phyloP scores from a whole-genome alignment of 805 yeast genomes.

The Starmerella stellata region DNA sequence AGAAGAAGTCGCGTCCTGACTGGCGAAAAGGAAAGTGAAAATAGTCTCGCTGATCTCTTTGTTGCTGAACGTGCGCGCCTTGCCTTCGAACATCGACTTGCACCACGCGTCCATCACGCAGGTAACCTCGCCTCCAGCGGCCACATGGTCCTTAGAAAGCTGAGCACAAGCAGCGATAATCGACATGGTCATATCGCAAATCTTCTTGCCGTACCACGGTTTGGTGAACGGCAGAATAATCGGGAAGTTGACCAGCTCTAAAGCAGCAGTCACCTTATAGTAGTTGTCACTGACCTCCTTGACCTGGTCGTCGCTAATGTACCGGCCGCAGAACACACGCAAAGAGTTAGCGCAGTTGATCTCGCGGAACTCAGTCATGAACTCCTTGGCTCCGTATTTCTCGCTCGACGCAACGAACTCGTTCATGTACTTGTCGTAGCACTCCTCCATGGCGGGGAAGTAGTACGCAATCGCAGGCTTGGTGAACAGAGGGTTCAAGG shows the following conservation, averaged over 20 bases:
- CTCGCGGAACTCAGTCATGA: slow-evolving; percentile 89
- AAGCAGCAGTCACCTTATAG: slow-evolving; percentile 80
- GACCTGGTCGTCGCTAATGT: slow-evolving; percentile 82
- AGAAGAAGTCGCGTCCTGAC: slow-evolving; percentile 95
- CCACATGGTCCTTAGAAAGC: slow-evolving; percentile 65
- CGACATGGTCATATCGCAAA: slow-evolving; percentile 87
- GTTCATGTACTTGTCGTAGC: slow-evolving; percentile 68
- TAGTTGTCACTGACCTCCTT: slow-evolving; percentile 80
- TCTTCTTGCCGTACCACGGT: slow-evolving; percentile 91
- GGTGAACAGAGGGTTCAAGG: slow-evolving; percentile 78
- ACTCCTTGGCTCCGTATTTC: slow-evolving; percentile 39
- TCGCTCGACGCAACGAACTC: slow-evolving; percentile 40
- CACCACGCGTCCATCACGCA: slow-evolving; percentile 97
- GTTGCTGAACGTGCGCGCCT: slow-evolving; percentile 66
- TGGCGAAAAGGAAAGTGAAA: slow-evolving; percentile 90
- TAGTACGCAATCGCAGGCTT: slow-evolving; percentile 65
- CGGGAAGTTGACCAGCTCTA: slow-evolving; percentile 95
- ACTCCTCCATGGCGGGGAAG: slow-evolving; percentile 64
- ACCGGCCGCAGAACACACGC: slow-evolving; percentile 88
- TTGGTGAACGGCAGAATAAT: slow-evolving; percentile 88
- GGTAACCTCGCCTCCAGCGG: slow-evolving; percentile 54
- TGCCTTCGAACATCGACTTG: slow-evolving; percentile 49
- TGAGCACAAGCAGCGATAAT: slow-evolving; percentile 79
- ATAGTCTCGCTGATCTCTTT: slow-evolving; percentile 90
- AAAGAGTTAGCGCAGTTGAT: slow-evolving; percentile 85